A percentile compares a stretch with the other conserved stretches of the same genome.
phyloP scores from a whole-genome alignment of 1,139 yeast genomes.

The Citeromyces siamensis region DNA sequence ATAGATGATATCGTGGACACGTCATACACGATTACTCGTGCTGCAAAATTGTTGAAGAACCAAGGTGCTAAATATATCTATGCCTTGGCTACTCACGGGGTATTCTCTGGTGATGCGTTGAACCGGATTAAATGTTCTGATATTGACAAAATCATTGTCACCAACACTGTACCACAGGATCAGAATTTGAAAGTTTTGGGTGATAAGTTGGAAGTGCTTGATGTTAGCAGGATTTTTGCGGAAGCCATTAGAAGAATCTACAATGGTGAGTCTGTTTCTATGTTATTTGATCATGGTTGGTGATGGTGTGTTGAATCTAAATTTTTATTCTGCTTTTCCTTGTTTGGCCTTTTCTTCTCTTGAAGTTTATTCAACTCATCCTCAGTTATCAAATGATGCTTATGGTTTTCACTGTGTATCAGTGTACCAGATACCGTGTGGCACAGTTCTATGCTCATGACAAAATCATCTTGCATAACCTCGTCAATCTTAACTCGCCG shows the following conservation, averaged over 20 bases:
- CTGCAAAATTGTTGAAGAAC: slow-evolving; percentile 82
- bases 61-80: slow-evolving; percentile 85
- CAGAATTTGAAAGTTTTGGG: slow-evolving; percentile 42
- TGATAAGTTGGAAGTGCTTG: slow-evolving; percentile 66
- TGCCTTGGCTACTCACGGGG: slow-evolving; percentile 87
- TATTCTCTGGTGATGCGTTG: slow-evolving; percentile 86
- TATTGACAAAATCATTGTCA: slow-evolving; percentile 77
- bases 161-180: slow-evolving; percentile 88
- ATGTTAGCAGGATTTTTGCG: slow-evolving; percentile 78
- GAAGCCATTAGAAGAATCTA: slow-evolving; percentile 94
- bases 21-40: slow-evolving; percentile 82
- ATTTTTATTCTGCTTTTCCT: slow-evolving; percentile 12
- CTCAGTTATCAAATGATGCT: slow-evolving; percentile 42
- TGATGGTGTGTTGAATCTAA: slow-evolving; percentile 12
- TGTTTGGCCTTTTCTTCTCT: slow-evolving; percentile 24
- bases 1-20: slow-evolving; percentile 94
- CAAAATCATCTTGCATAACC: slow-evolving; percentile 62
- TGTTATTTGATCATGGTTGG: slow-evolving; percentile 87
- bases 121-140: slow-evolving; percentile 54
- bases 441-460: slow-evolving; percentile 38
- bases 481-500: slow-evolving; percentile 62
- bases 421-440: slow-evolving; percentile 8
- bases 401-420: slow-evolving; percentile 1
- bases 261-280: slow-evolving; percentile 91
- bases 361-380: slow-evolving; percentile 32